These are phyloP conservation scores for Aspergillus sparsus DNA, from an alignment of 495 filamentous ascomycete species.

Conservation along the genomic window DNA sequence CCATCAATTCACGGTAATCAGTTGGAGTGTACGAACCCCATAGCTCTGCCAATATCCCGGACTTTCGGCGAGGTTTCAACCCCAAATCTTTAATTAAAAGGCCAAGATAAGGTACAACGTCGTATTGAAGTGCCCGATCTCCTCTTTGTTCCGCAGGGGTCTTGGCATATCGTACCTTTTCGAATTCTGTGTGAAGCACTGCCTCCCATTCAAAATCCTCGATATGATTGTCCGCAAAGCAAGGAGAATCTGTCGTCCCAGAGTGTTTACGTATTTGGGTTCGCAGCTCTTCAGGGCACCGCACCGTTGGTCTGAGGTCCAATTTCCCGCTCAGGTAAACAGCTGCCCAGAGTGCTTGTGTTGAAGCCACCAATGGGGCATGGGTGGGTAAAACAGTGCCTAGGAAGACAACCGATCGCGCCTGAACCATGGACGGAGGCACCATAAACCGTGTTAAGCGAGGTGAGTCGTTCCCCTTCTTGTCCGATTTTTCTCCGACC, in stretches of 20 bases:
- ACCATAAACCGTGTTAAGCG: conserved; percentile 12
- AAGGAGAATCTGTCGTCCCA: not conserved
- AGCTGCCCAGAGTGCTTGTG: conserved; percentile 16
- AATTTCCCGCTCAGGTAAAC: conserved; percentile 11
- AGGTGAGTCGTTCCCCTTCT: not conserved
- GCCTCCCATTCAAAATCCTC: not conserved
- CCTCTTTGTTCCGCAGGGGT: not conserved
- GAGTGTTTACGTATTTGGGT: not conserved
- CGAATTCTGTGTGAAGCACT: conserved; percentile 2
- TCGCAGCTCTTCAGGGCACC: conserved; percentile 4
- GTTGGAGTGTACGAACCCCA: conserved; percentile 48
- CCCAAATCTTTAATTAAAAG: conserved; percentile 16
- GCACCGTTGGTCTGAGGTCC: not conserved
- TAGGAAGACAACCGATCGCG: conserved; percentile 15
- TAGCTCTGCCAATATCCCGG: conserved; percentile 39
- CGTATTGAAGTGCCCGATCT: conserved; percentile 5
- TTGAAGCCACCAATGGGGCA: conserved; percentile 8
- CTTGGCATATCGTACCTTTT: conserved; percentile 14
- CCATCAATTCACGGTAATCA: conserved; percentile 54
- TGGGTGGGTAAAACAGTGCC: conserved; percentile 9
- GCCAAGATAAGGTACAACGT: conserved; percentile 6
- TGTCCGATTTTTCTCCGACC: conserved; percentile 4
- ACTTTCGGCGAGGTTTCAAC: conserved; percentile 8
- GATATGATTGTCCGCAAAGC: not conserved
- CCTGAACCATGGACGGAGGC: conserved; percentile 2